Evolutionary conservation across 352 stramenopile genomes (phyloP).

Genomic region (Phytophthora cryptogea): DNA sequence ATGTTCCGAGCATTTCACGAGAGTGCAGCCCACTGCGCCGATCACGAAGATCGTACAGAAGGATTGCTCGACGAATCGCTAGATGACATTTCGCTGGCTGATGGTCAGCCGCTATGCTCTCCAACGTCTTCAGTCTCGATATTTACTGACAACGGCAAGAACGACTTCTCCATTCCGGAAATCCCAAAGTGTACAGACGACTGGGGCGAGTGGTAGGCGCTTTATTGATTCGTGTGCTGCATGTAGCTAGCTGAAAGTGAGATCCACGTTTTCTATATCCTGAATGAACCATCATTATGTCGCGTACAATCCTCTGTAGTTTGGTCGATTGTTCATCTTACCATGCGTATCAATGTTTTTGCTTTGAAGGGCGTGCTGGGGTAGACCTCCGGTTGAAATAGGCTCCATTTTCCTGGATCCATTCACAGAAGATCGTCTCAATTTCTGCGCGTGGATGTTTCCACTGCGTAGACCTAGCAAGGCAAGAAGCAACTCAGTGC

Average conservation of each 20-base stretch:
- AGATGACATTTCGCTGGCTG: conserved; percentile 44
- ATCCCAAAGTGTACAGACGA: conserved; percentile 43
- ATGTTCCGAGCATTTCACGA: conserved; percentile 57
- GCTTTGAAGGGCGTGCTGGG: conserved; percentile 15
- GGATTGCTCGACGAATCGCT: conserved; percentile 36
- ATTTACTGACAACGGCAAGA: conserved; percentile 48
- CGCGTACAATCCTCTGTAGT: neutral
- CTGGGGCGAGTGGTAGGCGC: conserved; percentile 68
- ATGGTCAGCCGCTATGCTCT: conserved; percentile 40
- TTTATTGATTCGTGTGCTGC: conserved; percentile 18
- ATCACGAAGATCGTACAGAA: conserved; percentile 27
- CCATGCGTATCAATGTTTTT: conserved; percentile 14
- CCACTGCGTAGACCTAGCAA: conserved; percentile 79
- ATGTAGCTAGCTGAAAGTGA: conserved; percentile 12
- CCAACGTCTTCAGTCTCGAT: conserved; percentile 48
- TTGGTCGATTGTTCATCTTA: neutral
- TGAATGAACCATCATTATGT: conserved; percentile 22
- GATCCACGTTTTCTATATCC: conserved; percentile 13
- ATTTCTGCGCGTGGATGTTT: conserved; percentile 80
- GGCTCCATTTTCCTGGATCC: conserved; percentile 67
- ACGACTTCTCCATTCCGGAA: conserved; percentile 27
- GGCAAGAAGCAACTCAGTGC: neutral
- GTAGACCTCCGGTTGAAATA: conserved; percentile 46
- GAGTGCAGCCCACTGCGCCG: conserved; percentile 38
- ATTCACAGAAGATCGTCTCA: conserved; percentile 75